Evolutionary conservation across 805 yeast species (phyloP).

Genomic region (Candida glaebosa): DNA sequence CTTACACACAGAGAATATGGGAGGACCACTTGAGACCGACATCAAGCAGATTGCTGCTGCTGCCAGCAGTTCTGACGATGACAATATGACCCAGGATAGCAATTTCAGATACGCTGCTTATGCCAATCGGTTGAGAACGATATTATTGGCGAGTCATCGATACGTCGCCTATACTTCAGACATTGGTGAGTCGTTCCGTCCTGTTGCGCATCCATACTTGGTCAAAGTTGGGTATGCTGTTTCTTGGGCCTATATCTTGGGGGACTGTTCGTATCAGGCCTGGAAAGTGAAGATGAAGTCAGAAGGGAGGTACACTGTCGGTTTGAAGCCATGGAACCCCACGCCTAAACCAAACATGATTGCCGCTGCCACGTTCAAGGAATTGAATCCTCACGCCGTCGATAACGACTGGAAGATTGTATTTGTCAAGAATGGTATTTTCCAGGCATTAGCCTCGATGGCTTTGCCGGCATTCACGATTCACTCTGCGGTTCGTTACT

Average conservation of each 20-base stretch:
- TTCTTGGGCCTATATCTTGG: conserved; percentile 72
- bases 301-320: conserved; percentile 60
- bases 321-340: conserved; percentile 65
- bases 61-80: background rate
- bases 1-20: background rate
- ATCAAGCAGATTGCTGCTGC: background rate
- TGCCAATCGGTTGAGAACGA: conserved; percentile 70
- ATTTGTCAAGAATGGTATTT: conserved; percentile 67
- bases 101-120: conserved; percentile 76
- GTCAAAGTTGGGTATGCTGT: conserved; percentile 67
- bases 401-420: conserved; percentile 67
- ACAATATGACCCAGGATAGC: conserved; percentile 2
- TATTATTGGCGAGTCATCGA: conserved; percentile 68
- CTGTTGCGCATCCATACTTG: conserved; percentile 68
- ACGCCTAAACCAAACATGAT: conserved; percentile 40
- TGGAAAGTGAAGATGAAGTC: conserved; percentile 68
- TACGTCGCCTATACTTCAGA: conserved; percentile 86
- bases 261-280: conserved; percentile 70
- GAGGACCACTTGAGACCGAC: background rate
- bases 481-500: conserved; percentile 70
- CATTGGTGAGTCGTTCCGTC: conserved; percentile 82
- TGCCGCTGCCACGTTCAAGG: conserved; percentile 32
- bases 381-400: conserved; percentile 20
- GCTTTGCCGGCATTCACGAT: conserved; percentile 85
- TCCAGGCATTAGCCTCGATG: conserved; percentile 82